phyloP scores from a whole-genome alignment of 108 stramenopile genomes.

The Nitzschia inconspicua region DNA sequence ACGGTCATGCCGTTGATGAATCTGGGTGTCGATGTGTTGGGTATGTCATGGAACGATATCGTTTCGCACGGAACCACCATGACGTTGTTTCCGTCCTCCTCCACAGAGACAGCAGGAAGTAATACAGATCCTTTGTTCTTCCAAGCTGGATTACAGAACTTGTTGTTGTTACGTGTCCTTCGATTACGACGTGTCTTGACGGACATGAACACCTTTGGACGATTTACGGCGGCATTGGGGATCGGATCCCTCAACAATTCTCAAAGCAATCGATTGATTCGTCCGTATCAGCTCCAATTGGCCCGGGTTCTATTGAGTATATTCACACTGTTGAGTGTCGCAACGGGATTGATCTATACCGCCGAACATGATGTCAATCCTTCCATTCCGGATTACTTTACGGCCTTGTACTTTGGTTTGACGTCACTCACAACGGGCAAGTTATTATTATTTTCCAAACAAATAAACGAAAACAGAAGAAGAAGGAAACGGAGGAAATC shows the following conservation, averaged over 20 bases:
- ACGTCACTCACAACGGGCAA: conserved; percentile 52
- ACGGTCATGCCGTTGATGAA: not conserved
- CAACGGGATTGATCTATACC: conserved; percentile 76
- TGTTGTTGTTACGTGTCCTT: conserved; percentile 64
- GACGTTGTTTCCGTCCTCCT: not conserved
- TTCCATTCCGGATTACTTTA: conserved; percentile 68
- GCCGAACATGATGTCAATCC: conserved; percentile 76
- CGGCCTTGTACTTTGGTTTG: conserved; percentile 79
- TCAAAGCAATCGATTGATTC: no score
- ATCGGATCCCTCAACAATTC: not conserved
- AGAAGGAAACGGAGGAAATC: no score
- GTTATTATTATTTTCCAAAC: no score
- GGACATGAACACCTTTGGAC: conserved; percentile 58
- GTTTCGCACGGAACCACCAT: not conserved
- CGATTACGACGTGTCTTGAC: conserved; percentile 67
- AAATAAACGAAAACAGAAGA: no score
- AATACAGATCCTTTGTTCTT: no score
- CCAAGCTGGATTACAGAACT: conserved; percentile 56
- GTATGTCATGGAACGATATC: not conserved
- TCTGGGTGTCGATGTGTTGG: not conserved
- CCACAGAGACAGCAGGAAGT: not conserved
- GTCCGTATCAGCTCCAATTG: conserved; percentile 66
- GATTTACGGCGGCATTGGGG: conserved; percentile 40
- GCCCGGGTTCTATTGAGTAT: conserved; percentile 66
- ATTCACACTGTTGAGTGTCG: conserved; percentile 69